Percentiles rank a stretch among this genome's conserved stretches.
These are phyloP conservation scores for Mortierella sp. DNA, from an alignment of 371 early-diverging fungal genomes.

Conservation along the genomic window DNA sequence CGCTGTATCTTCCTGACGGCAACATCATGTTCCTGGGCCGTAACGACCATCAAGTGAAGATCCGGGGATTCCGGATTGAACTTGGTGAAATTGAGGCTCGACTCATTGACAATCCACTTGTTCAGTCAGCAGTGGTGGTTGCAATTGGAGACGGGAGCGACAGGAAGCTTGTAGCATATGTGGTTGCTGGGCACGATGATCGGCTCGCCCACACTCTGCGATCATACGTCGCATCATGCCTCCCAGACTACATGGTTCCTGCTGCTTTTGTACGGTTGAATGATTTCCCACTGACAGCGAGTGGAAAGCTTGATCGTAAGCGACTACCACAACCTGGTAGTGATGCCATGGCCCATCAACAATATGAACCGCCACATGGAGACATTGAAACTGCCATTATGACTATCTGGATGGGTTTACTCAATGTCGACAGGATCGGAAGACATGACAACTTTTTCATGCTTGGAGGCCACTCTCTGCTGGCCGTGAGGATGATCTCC, in stretches of 20 bases:
- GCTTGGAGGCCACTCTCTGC: constrained; percentile 43
- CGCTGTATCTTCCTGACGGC: constrained; percentile 50
- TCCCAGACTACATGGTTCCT: constrained; percentile 47
- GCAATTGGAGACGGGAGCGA: constrained; percentile 2
- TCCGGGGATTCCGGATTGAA: constrained; percentile 60
- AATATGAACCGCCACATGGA: constrained; percentile 18
- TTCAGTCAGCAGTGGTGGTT: constrained; percentile 4
- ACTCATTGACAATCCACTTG: constrained; percentile 12
- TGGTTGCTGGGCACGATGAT: neutral
- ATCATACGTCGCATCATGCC: neutral
- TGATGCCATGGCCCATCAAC: neutral
- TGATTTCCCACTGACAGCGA: constrained; percentile 12
- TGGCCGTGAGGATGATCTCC: constrained; percentile 28
- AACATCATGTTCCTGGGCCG: constrained; percentile 37
- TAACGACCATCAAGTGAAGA: constrained; percentile 56
- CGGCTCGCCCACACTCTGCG: constrained; percentile 8
- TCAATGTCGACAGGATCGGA: constrained; percentile 18
- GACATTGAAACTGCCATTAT: constrained; percentile 13
- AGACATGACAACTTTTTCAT: constrained; percentile 30
- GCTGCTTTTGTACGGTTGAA: constrained; percentile 21
- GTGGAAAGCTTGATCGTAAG: constrained; percentile 23
- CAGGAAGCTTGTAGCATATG: constrained; percentile 33
- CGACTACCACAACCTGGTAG: constrained; percentile 20
- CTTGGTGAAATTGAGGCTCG: constrained; percentile 52
- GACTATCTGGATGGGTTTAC: constrained; percentile 17